phyloP scores from a whole-genome alignment of 2,329 filamentous ascomycete species.

The Alternaria arbusti region DNA sequence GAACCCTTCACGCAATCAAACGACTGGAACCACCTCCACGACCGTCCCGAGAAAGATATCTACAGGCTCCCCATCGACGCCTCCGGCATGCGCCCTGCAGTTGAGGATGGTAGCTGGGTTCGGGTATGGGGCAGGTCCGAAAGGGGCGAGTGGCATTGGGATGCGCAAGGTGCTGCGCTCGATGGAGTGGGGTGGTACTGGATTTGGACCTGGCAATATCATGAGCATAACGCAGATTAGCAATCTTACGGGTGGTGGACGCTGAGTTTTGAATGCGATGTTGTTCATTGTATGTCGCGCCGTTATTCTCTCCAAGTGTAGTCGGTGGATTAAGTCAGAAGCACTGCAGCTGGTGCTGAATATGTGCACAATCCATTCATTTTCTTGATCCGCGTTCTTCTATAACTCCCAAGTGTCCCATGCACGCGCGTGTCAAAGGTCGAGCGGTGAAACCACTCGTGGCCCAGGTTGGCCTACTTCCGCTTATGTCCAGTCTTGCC shows the following conservation, averaged over 20 bases:
- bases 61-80: slow-evolving; percentile 41
- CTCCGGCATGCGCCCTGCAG: slow-evolving; percentile 40
- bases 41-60: slow-evolving; percentile 30
- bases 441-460: too few relatives aligned
- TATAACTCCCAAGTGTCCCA: too few relatives aligned
- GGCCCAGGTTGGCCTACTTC: background rate
- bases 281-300: too few relatives aligned
- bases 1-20: slow-evolving; percentile 32
- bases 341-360: too few relatives aligned
- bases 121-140: slow-evolving; percentile 22
- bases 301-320: too few relatives aligned
- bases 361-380: too few relatives aligned
- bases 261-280: too few relatives aligned
- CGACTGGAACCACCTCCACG: slow-evolving; percentile 30
- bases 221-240: slow-evolving; percentile 15
- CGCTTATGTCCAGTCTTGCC: background rate
- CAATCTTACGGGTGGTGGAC: background rate
- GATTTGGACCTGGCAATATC: background rate
- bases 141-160: slow-evolving; percentile 17
- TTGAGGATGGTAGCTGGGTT: slow-evolving; percentile 32
- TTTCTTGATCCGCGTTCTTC: too few relatives aligned
- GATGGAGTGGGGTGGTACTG: slow-evolving; percentile 22
- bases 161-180: slow-evolving; percentile 26
- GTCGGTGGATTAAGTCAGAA: too few relatives aligned
- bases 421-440: too few relatives aligned